These are phyloP conservation scores for Populus davidiana DNA, from an alignment of 345 rosid genomes.

Conservation along the genomic window DNA sequence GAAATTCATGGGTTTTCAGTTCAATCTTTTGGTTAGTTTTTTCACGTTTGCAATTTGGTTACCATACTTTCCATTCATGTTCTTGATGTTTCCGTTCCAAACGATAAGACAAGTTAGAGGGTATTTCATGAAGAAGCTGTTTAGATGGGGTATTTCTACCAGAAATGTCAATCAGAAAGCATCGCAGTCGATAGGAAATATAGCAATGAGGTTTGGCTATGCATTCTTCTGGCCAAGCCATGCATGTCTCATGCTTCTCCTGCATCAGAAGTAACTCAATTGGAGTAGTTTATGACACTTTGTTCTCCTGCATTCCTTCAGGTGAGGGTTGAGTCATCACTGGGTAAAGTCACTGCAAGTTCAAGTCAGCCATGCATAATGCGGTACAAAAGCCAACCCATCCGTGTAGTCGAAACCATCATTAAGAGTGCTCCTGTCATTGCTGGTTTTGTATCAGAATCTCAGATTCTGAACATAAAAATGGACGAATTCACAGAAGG, in stretches of 20 bases:
- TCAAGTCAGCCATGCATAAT: conserved; percentile 34
- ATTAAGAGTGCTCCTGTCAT: conserved; percentile 26
- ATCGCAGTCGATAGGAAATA: neutral
- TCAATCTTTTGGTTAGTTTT: conserved; percentile 23
- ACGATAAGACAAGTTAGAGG: conserved; percentile 9
- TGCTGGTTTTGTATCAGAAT: conserved; percentile 27
- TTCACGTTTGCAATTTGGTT: conserved; percentile 32
- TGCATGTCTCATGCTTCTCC: conserved; percentile 16
- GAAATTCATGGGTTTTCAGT: conserved; percentile 25
- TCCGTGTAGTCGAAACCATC: conserved; percentile 18
- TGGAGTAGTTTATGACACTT: too few relatives aligned
- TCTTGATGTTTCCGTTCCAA: conserved; percentile 24
- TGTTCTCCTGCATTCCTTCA: neutral
- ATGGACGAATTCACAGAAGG: conserved; percentile 28
- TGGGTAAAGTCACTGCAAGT: conserved; percentile 28
- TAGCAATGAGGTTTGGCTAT: conserved; percentile 12
- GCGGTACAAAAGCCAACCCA: conserved; percentile 30
- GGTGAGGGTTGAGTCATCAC: conserved; percentile 36
- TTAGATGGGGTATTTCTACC: conserved; percentile 6
- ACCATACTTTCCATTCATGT: conserved; percentile 10
- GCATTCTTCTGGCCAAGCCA: conserved; percentile 32
- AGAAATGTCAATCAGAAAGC: conserved; percentile 11
- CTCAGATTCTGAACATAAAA: conserved; percentile 29
- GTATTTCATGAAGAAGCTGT: conserved; percentile 11
- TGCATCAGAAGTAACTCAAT: too few relatives aligned